Conservation (phyloP, 2,329 filamentous ascomycete genomes). For the Paraconiothyrium sp. region DNA sequence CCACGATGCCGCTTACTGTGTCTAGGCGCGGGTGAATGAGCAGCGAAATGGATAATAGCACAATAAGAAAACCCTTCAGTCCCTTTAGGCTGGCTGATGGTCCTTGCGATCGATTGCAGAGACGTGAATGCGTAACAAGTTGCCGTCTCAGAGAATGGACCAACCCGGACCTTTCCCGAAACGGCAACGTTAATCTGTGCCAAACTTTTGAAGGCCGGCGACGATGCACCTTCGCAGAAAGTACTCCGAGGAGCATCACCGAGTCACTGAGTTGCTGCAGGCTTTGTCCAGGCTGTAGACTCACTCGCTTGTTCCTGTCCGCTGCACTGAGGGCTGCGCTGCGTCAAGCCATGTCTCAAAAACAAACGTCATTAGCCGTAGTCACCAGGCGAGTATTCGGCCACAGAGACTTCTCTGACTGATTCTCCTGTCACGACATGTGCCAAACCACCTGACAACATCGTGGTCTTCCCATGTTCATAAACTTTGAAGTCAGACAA, state of each 20-base stretch:
- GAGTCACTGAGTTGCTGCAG: not conserved
- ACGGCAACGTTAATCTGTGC: conserved; percentile 11
- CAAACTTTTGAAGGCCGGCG: conserved; percentile 7
- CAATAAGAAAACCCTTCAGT: not conserved
- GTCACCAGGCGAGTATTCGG: not conserved
- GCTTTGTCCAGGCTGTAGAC: not conserved
- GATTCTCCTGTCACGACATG: not conserved
- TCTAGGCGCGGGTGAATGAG: conserved; percentile 4
- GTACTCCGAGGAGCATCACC: not conserved
- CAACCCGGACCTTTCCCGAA: conserved; percentile 8
- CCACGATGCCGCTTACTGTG: conserved; percentile 9
- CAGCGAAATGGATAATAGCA: not conserved
- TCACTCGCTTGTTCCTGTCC: not conserved
- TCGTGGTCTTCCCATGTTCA: not conserved
- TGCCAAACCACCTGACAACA: not conserved
- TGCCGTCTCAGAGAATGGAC: not conserved
- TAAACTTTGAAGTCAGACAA: too few relatives aligned
- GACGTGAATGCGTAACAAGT: conserved; percentile 9
- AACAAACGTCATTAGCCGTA: conserved; percentile 19
- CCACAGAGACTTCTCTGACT: not conserved
- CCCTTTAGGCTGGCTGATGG: not conserved
- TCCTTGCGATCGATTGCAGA: not conserved
- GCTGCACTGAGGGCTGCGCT: not conserved
- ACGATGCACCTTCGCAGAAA: conserved; percentile 5
- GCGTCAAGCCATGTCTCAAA: conserved; percentile 14